These are phyloP conservation scores for Cytauxzoon felis DNA, from an alignment of 169 alveolate genomes.

Conservation along the genomic window DNA sequence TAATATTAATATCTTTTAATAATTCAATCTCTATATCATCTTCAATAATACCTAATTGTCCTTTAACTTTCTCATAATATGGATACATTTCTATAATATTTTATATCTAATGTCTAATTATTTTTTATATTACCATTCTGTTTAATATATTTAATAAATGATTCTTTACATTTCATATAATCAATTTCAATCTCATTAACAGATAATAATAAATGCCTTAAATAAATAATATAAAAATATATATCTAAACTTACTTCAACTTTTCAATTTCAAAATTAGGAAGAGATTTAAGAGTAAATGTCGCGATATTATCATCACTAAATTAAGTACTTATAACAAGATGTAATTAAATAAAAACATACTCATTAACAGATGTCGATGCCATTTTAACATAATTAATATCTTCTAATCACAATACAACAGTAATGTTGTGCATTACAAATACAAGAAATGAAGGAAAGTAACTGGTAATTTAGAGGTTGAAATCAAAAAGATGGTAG, in stretches of 20 bases:
- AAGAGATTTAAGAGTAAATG: constrained; percentile 53
- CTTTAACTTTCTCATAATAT: constrained; percentile 58
- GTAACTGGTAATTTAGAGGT: too few species aligned
- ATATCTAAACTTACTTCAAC: constrained; percentile 13
- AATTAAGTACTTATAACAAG: not conserved
- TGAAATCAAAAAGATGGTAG: too few species aligned
- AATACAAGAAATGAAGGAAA: too few species aligned
- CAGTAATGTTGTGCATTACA: too few species aligned
- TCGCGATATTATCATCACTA: constrained; percentile 54
- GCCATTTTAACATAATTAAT: too few species aligned
- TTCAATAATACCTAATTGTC: constrained; percentile 53
- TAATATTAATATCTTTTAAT: constrained; percentile 57
- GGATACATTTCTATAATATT: constrained; percentile 62
- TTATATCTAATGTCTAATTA: too few species aligned
- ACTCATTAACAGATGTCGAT: too few species aligned
- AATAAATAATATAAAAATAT: not conserved
- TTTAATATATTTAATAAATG: constrained; percentile 32
- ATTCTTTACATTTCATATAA: constrained; percentile 10
- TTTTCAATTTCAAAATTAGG: constrained; percentile 59
- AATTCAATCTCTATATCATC: constrained; percentile 54
- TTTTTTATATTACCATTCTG: constrained; percentile 49
- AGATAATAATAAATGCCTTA: constrained; percentile 48
- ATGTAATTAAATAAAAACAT: too few species aligned
- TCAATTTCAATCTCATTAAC: constrained; percentile 41
- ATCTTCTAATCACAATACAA: too few species aligned